Conservation (phyloP, 148 eudicot genomes). For the Vaccinium myrtillus region DNA sequence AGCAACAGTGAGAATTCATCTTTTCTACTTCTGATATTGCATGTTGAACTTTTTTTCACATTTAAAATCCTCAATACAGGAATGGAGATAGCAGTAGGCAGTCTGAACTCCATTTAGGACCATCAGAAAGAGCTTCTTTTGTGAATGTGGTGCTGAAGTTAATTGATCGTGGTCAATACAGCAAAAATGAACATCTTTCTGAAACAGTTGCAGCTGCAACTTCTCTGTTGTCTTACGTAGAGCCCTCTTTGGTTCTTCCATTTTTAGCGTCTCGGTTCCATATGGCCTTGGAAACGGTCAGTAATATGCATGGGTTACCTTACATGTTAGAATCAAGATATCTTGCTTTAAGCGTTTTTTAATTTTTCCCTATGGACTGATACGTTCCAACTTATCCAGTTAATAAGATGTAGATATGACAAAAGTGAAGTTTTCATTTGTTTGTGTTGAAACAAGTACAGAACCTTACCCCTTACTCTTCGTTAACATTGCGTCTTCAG, state of each 20-base stretch:
- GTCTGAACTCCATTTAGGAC: slow-evolving; percentile 52
- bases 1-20: slow-evolving; percentile 60
- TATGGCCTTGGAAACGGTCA: slow-evolving; percentile 98
- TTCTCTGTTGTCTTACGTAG: slow-evolving; percentile 86
- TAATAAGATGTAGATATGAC: not conserved
- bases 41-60: slow-evolving; percentile 3
- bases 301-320: slow-evolving; percentile 22
- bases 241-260: slow-evolving; percentile 91
- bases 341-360: not conserved
- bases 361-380: not conserved
- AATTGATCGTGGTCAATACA: slow-evolving; percentile 97
- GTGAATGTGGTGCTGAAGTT: slow-evolving; percentile 69
- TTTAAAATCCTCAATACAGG: slow-evolving; percentile 41
- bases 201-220: slow-evolving; percentile 95
- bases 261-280: slow-evolving; percentile 84
- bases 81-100: slow-evolving; percentile 32
- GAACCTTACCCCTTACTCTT: slow-evolving; percentile 1
- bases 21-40: not conserved
- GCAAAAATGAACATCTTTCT: slow-evolving; percentile 84
- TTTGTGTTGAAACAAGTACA: not conserved
- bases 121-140: slow-evolving; percentile 70
- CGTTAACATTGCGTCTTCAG: slow-evolving; percentile 39
- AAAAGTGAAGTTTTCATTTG: not conserved
- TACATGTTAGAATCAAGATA: slow-evolving; percentile 5
- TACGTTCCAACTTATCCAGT: not conserved